Evolutionary conservation across 2,329 filamentous ascomycete genomes (phyloP).

Genomic region (Penicillium aurantiogriseum): DNA sequence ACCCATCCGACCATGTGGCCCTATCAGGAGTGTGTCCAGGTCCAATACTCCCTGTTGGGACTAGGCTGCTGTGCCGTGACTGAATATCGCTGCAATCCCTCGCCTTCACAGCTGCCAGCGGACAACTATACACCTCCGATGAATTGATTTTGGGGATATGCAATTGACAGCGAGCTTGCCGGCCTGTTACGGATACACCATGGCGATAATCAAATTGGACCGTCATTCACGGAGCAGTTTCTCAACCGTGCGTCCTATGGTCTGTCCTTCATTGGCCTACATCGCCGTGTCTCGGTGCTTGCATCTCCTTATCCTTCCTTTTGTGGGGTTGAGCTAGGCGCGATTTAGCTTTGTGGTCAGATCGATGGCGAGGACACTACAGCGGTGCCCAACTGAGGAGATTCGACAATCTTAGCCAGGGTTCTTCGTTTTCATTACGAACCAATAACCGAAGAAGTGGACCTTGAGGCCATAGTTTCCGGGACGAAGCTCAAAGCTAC

Average conservation of each 20-base stretch:
- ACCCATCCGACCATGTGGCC: background rate
- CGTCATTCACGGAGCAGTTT: background rate
- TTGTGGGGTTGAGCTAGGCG: background rate
- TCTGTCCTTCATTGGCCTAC: background rate
- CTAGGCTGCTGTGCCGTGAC: slow-evolving; percentile 9
- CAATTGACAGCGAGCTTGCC: background rate
- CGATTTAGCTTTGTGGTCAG: background rate
- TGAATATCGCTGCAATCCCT: slow-evolving; percentile 10
- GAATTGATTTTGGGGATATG: background rate
- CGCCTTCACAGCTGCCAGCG: background rate
- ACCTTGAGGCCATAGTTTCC: background rate
- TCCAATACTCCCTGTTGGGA: slow-evolving; percentile 10
- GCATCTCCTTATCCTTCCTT: background rate
- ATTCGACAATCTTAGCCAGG: background rate
- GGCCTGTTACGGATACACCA: background rate
- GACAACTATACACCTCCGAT: background rate
- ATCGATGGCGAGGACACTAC: background rate
- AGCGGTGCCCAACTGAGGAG: background rate
- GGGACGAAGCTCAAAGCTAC: background rate
- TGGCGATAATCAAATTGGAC: background rate
- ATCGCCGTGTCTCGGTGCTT: background rate
- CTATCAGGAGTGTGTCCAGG: slow-evolving; percentile 4
- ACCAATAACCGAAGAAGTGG: slow-evolving; percentile 3
- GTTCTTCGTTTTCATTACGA: background rate
- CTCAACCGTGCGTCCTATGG: background rate